These are phyloP conservation scores for Diaporthe vexans DNA, from an alignment of 2,329 filamentous ascomycete genomes.

Conservation along the genomic window DNA sequence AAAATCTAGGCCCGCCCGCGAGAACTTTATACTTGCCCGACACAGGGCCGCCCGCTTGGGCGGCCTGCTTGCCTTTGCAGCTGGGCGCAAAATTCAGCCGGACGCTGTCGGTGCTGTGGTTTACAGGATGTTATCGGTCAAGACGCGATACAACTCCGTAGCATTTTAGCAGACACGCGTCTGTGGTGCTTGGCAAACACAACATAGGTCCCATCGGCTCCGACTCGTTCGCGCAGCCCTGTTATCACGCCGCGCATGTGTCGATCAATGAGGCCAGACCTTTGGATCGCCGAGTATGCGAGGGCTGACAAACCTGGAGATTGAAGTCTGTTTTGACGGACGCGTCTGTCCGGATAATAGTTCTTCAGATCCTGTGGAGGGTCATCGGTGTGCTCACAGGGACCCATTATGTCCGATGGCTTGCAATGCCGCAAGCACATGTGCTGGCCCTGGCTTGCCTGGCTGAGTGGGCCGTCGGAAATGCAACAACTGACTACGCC, in stretches of 20 bases:
- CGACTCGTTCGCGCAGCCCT: too few relatives aligned
- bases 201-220: too few relatives aligned
- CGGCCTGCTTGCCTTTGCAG: not conserved
- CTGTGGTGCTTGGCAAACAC: not conserved
- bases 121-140: too few relatives aligned
- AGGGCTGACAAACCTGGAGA: fast-evolving
- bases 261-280: not conserved
- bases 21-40: not conserved
- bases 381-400: not conserved
- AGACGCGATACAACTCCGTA: not conserved
- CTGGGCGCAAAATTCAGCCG: constrained; percentile 10
- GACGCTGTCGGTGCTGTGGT: too few relatives aligned
- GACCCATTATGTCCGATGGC: not conserved
- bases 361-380: not conserved
- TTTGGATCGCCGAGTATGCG: not conserved
- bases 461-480: not conserved
- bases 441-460: not conserved
- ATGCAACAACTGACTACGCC: not conserved
- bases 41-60: not conserved
- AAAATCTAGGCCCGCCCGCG: not conserved
- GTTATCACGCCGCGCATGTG: not conserved
- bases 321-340: not conserved
- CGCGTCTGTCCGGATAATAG: not conserved
- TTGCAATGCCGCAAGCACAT: not conserved
- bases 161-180: not conserved